Evolutionary conservation across 345 rosid genomes (phyloP), one percentile per base, ranked within the genome.

Genomic region (Melastoma malabathricum): DNA sequence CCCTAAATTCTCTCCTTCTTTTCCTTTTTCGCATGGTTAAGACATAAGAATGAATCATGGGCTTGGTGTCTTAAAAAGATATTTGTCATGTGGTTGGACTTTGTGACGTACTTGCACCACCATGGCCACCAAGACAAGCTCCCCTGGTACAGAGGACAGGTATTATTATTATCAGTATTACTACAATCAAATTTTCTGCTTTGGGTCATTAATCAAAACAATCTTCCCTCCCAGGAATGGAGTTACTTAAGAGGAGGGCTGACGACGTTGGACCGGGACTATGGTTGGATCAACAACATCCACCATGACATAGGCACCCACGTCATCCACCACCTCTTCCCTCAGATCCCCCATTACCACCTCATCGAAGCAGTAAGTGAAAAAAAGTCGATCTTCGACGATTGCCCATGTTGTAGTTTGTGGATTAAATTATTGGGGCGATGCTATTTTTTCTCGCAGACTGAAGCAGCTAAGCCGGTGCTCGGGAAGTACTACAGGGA

Each of bases 231-330:
- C 25, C 25, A 89, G 95, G 95, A 81, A 71, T 89, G 97, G 97
- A 89, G 87, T 73, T 85, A 85, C 51, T 51, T 89, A 43, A 77
- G 97, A 59, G 97, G 97, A 68, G 95, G 97, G 52, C 87, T 89
- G 12, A 89, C 95, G 16, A 89, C 95, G 27, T 51, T 89, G 22
- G 97, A 89, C 51, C 73, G 95, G 6, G 97, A 89, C 55, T 89
- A 85, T 29, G 97, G 97, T 46, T 52, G 75, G 75, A 75, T 89
- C 66, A 89, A 89, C 55, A 79, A 81, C 72, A 81, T 89, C 67
- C 97, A 89, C 72, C 97, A 89, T 43, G 95, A 89, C 46, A 89
- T 89, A 16, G 97, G 97, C 52, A 89, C 97, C 17, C 97, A 89
- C 69, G 95, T 89, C 51, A 75, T 89, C 44, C 97, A 89, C 66